These are phyloP conservation scores for Triticum monococcum DNA, from an alignment of 176 grass and related monocot species.

Conservation along the genomic window DNA sequence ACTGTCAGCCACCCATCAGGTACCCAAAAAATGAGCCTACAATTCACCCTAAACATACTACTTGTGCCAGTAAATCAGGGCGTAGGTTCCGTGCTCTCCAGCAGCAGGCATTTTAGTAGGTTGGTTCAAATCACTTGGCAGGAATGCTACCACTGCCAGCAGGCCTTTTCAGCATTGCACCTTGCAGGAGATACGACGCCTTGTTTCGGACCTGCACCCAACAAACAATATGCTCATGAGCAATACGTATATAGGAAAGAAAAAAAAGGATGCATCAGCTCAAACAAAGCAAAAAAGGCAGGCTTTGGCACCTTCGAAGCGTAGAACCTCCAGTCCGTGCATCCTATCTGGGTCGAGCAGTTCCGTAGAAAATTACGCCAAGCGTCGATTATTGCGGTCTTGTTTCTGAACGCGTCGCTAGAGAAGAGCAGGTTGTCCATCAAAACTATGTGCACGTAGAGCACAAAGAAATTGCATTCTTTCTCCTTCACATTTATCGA, in stretches of 20 bases:
- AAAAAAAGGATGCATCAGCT: background rate
- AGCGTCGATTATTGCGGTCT: constrained; percentile 34
- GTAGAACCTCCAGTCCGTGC: constrained; percentile 78
- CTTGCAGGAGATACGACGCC: constrained; percentile 85
- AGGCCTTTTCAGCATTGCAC: constrained; percentile 33
- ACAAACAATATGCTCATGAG: background rate
- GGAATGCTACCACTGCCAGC: constrained; percentile 1
- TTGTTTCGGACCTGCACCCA: constrained; percentile 68
- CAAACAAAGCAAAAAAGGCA: background rate
- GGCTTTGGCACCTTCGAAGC: constrained; percentile 61
- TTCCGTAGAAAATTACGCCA: constrained; percentile 71
- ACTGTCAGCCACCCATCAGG: background rate
- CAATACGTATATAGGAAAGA: background rate
- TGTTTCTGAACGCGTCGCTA: constrained; percentile 48
- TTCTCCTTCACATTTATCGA: constrained; percentile 77
- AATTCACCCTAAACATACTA: background rate
- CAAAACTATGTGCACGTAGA: constrained; percentile 66
- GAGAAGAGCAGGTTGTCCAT: constrained; percentile 73
- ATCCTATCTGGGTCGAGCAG: constrained; percentile 74
- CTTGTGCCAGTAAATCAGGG: background rate
- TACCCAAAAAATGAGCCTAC: constrained; percentile 20
- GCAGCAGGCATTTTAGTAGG: background rate
- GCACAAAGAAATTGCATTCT: constrained; percentile 61
- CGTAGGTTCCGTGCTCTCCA: background rate
- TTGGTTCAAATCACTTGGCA: background rate